Evolutionary conservation across 441 rosid species (phyloP).

Genomic region (Macaranga tanarius): DNA sequence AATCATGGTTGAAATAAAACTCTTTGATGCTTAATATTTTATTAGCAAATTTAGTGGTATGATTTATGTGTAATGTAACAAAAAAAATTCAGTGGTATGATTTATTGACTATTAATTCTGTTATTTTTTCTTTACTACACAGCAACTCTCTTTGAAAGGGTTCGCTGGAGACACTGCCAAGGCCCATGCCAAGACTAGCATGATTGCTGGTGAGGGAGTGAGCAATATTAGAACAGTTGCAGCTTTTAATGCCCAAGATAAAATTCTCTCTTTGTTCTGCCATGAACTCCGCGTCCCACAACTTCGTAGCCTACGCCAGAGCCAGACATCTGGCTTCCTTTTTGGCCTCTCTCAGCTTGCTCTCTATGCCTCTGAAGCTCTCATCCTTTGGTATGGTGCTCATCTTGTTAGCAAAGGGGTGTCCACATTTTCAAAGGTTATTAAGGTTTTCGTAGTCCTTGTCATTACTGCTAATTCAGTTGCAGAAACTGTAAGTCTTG

Average conservation of each 20-base stretch:
- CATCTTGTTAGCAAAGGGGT: slow-evolving; percentile 83
- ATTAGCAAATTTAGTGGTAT: background rate
- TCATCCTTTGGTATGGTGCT: slow-evolving; percentile 95
- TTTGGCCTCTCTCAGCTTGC: slow-evolving; percentile 97
- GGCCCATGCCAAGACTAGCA: slow-evolving; percentile 98
- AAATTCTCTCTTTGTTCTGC: slow-evolving; percentile 78
- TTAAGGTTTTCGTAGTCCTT: slow-evolving; percentile 91
- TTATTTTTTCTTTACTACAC: slow-evolving; percentile 24
- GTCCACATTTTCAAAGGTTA: slow-evolving; percentile 97
- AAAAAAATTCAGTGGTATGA: background rate
- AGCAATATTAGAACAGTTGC: slow-evolving; percentile 98
- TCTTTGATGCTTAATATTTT: background rate
- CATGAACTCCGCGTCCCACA: slow-evolving; percentile 80
- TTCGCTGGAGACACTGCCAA: slow-evolving; percentile 99
- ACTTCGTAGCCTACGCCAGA: slow-evolving; percentile 61
- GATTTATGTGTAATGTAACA: too few relatives aligned
- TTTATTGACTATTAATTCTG: slow-evolving; percentile 24
- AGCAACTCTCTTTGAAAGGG: slow-evolving; percentile 97
- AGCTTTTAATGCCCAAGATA: slow-evolving; percentile 92
- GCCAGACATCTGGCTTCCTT: slow-evolving; percentile 86
- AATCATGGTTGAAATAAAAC: background rate
- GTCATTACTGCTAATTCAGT: slow-evolving; percentile 96
- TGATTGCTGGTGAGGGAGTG: slow-evolving; percentile 99
- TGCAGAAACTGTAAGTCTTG: slow-evolving; percentile 98
- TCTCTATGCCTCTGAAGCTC: slow-evolving; percentile 86